A percentile compares a stretch with the other conserved stretches of the same genome.
phyloP scores from a whole-genome alignment of 169 alveolate genomes.

The Plasmodium malariae region DNA sequence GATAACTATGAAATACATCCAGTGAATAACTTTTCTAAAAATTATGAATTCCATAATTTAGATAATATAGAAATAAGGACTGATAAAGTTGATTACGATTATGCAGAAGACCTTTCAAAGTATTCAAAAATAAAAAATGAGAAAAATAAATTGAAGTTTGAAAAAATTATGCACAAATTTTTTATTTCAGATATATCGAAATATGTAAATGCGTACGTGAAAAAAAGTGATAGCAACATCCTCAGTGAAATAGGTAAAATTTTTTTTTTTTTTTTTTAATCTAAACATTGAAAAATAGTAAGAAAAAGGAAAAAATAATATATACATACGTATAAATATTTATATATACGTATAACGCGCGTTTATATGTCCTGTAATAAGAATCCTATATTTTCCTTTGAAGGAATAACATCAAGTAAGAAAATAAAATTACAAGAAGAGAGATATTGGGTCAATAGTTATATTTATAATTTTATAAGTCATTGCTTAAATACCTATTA shows the following conservation, averaged over 20 bases:
- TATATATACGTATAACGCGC: not conserved
- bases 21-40: not conserved
- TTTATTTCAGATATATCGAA: slow-evolving; percentile 70
- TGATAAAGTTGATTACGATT: slow-evolving; percentile 58
- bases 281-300: not conserved
- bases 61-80: not conserved
- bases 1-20: slow-evolving; percentile 14
- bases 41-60: slow-evolving; percentile 6
- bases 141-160: slow-evolving; percentile 54
- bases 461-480: slow-evolving; percentile 68
- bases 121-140: slow-evolving; percentile 36
- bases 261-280: not conserved
- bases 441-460: slow-evolving; percentile 59
- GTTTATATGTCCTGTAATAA: not conserved
- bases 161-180: slow-evolving; percentile 60
- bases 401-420: slow-evolving; percentile 53
- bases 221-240: slow-evolving; percentile 59
- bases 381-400: not conserved
- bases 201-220: slow-evolving; percentile 66
- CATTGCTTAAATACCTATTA: slow-evolving; percentile 43
- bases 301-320: not conserved
- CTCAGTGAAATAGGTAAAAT: slow-evolving; percentile 66
- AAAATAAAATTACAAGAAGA: slow-evolving; percentile 53
- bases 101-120: slow-evolving; percentile 23
- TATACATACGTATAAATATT: not conserved